These are phyloP conservation scores for Discostella stelligeroides DNA, from an alignment of 108 stramenopile species.

Conservation along the genomic window DNA sequence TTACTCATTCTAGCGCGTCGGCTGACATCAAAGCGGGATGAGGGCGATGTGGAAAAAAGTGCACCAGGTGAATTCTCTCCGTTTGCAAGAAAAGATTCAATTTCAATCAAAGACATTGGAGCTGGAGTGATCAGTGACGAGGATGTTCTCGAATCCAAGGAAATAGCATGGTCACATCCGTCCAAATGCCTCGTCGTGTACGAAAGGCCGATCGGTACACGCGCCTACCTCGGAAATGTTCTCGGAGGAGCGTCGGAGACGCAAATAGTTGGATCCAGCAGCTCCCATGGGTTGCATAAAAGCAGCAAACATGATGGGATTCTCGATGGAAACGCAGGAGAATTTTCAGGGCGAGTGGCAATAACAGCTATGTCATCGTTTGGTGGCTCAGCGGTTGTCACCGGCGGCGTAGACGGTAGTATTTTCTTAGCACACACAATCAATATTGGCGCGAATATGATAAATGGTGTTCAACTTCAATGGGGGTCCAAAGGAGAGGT, in stretches of 20 bases:
- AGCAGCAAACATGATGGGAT: slow-evolving; percentile 10
- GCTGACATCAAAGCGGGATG: slow-evolving; percentile 74
- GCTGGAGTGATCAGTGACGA: slow-evolving; percentile 22
- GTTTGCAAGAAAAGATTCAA: slow-evolving; percentile 22
- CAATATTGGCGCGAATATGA: slow-evolving; percentile 42
- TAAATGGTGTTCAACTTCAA: slow-evolving; percentile 76
- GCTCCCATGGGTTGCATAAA: slow-evolving; percentile 15
- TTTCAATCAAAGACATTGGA: slow-evolving; percentile 7
- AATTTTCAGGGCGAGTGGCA: slow-evolving; percentile 66
- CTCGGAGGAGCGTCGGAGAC: slow-evolving; percentile 16
- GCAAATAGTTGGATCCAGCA: slow-evolving; percentile 6
- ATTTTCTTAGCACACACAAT: slow-evolving; percentile 83
- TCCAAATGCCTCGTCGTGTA: slow-evolving; percentile 25
- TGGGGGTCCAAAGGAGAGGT: slow-evolving; percentile 75
- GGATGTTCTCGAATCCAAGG: slow-evolving; percentile 44
- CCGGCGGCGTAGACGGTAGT: slow-evolving; percentile 85
- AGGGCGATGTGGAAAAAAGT: slow-evolving; percentile 52
- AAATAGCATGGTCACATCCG: slow-evolving; percentile 72
- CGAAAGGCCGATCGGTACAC: slow-evolving; percentile 23
- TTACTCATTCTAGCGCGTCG: slow-evolving; percentile 76
- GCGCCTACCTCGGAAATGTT: slow-evolving; percentile 35
- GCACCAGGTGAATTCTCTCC: slow-evolving; percentile 35
- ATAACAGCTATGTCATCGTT: slow-evolving; percentile 78
- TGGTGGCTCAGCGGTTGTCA: slow-evolving; percentile 74
- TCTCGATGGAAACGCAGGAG: slow-evolving; percentile 43